These are phyloP conservation scores for Leucoagaricus sp. DNA, from an alignment of 1,284 basidiomycete species.

Conservation along the genomic window DNA sequence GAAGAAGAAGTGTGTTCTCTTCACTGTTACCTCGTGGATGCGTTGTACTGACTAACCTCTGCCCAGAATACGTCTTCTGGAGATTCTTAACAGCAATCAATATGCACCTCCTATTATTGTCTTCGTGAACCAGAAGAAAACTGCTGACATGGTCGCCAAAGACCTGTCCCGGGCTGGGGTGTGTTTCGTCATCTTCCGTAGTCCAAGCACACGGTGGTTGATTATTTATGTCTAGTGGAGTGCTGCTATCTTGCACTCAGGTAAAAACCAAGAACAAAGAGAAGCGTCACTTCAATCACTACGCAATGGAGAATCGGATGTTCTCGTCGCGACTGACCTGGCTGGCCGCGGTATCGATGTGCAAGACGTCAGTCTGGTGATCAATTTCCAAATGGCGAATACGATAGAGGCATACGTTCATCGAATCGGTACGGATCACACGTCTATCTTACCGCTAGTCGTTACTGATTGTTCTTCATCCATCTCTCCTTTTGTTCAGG, in stretches of 20 bases:
- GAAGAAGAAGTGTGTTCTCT: slow-evolving; percentile 79
- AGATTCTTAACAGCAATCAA: slow-evolving; percentile 85
- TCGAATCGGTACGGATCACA: slow-evolving; percentile 73
- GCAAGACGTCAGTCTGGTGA: slow-evolving; percentile 91
- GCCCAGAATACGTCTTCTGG: slow-evolving; percentile 75
- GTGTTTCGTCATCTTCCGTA: slow-evolving; percentile 18
- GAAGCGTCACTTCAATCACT: slow-evolving; percentile 89
- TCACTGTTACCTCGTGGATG: slow-evolving; percentile 5
- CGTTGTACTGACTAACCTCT: slow-evolving; percentile 13
- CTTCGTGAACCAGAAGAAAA: slow-evolving; percentile 99
- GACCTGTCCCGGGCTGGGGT: slow-evolving; percentile 87
- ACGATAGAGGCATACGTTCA: slow-evolving; percentile 98
- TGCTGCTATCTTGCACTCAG: slow-evolving; percentile 90
- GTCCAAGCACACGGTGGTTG: neutral
- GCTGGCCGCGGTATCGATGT: slow-evolving; percentile 99
- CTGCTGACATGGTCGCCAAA: slow-evolving; percentile 94
- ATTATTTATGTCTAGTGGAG: slow-evolving; percentile 60
- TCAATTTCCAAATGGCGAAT: slow-evolving; percentile 97
- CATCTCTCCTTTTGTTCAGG: slow-evolving; percentile 43
- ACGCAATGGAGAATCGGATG: slow-evolving; percentile 80
- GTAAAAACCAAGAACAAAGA: slow-evolving; percentile 96
- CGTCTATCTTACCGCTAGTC: slow-evolving; percentile 1
- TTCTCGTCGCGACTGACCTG: slow-evolving; percentile 95
- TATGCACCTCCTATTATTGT: slow-evolving; percentile 94
- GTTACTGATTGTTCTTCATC: slow-evolving; percentile 7